Percentiles rank a stretch among this genome's conserved stretches.
Evolutionary conservation across 2,329 filamentous ascomycete species (phyloP).

Genomic region (Apiospora saccharicola): DNA sequence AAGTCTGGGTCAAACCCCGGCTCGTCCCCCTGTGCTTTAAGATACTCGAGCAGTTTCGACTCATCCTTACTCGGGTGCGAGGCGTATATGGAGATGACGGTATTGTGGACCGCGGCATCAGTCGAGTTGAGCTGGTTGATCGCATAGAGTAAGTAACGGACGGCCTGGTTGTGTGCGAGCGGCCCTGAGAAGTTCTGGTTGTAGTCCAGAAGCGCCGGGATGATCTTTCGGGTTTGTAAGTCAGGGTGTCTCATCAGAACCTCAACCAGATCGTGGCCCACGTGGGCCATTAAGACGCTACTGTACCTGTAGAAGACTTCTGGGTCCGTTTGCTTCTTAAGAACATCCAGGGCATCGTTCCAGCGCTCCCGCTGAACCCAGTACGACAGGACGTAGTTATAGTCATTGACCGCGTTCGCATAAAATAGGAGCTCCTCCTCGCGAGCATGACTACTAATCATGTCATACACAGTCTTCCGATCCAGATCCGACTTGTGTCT

Average conservation of each 20-base stretch:
- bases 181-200: slow-evolving; percentile 78
- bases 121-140: slow-evolving; percentile 85
- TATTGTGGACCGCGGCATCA: slow-evolving; percentile 93
- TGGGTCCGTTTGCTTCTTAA: slow-evolving; percentile 91
- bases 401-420: slow-evolving; percentile 87
- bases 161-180: slow-evolving; percentile 83
- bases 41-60: slow-evolving; percentile 83
- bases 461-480: slow-evolving; percentile 90
- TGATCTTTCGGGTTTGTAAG: slow-evolving; percentile 84
- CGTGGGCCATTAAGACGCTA: slow-evolving; percentile 93
- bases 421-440: slow-evolving; percentile 94
- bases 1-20: slow-evolving; percentile 95
- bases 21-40: slow-evolving; percentile 88
- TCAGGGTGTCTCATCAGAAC: slow-evolving; percentile 92
- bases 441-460: slow-evolving; percentile 93
- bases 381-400: slow-evolving; percentile 93
- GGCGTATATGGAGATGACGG: slow-evolving; percentile 93
- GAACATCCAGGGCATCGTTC: slow-evolving; percentile 83
- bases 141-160: slow-evolving; percentile 91
- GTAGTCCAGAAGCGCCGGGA: slow-evolving; percentile 93
- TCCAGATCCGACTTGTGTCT: slow-evolving; percentile 90
- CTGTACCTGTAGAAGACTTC: slow-evolving; percentile 97
- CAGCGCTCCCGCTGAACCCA: slow-evolving; percentile 97
- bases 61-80: slow-evolving; percentile 85
- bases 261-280: slow-evolving; percentile 86